These are phyloP conservation scores for Ustilago xerochloae DNA, from an alignment of 1,284 basidiomycete genomes.

Conservation along the genomic window DNA sequence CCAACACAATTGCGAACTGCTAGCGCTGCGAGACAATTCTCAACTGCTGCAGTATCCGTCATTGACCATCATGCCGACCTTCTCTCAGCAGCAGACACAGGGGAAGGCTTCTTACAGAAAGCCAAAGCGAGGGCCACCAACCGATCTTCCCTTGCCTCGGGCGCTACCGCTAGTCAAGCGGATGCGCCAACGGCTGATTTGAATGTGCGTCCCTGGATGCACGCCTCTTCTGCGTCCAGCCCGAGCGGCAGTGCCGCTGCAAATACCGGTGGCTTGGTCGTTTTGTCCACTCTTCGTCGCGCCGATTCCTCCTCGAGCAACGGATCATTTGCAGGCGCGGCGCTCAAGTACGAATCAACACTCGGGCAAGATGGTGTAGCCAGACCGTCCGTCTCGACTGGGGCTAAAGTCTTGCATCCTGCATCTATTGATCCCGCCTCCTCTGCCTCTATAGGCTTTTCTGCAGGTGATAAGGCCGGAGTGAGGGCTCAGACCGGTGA, in stretches of 20 bases:
- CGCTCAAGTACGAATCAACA: constrained; percentile 14
- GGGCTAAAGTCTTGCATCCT: constrained; percentile 15
- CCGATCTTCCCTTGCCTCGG: neutral
- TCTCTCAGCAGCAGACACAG: neutral
- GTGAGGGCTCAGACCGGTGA: constrained; percentile 16
- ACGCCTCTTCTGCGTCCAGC: neutral
- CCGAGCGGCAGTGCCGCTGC: neutral
- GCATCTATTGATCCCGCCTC: neutral
- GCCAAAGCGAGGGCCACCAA: constrained; percentile 18
- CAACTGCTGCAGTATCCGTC: neutral
- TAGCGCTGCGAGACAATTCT: constrained; percentile 13
- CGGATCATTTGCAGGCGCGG: neutral
- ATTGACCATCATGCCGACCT: neutral
- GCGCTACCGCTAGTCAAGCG: neutral
- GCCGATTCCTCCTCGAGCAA: neutral
- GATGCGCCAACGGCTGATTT: neutral
- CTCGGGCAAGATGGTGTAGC: constrained; percentile 22
- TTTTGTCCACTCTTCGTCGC: constrained; percentile 22
- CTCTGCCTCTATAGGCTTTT: neutral
- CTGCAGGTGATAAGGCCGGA: neutral
- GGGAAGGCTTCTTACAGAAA: constrained; percentile 10
- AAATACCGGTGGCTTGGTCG: constrained; percentile 10
- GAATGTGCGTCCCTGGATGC: constrained; percentile 16
- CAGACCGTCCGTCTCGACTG: constrained; percentile 10
- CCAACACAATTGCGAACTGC: constrained; percentile 15